Conservation (phyloP, 139 green algal species). For the Chlamydomonas sphaeroides region DNA sequence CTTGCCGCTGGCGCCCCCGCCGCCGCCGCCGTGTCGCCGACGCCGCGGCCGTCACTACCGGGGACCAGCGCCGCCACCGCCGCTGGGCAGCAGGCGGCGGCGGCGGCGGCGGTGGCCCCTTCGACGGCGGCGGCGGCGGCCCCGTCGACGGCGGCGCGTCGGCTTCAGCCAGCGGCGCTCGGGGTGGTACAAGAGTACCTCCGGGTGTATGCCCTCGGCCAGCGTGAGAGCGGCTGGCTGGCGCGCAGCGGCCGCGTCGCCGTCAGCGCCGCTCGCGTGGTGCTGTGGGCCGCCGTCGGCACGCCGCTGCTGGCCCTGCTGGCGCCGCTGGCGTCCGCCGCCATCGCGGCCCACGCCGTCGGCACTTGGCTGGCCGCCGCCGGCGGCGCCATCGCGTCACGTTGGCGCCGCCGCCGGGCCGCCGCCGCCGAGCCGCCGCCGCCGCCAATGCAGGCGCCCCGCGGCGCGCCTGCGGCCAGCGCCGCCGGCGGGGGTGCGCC, state of each 20-base stretch:
- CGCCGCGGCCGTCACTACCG: no score
- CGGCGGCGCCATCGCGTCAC: no score
- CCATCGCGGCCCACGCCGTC: neutral
- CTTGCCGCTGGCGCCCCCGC: no score
- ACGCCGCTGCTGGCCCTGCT: neutral
- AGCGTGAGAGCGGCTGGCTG: neutral
- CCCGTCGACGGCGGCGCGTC: no score
- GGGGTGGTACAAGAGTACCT: slow-evolving; percentile 16
- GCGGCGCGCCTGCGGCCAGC: no score
- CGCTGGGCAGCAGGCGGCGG: no score
- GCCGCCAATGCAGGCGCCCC: neutral
- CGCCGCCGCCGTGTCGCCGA: no score
- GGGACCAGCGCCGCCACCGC: no score
- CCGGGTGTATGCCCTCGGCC: neutral
- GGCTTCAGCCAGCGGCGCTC: slow-evolving; percentile 1
- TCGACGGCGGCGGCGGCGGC: no score
- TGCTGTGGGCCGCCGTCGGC: neutral
- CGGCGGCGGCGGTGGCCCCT: no score
- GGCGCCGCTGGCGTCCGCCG: neutral
- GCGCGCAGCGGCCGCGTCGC: neutral
- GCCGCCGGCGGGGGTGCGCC: no score
- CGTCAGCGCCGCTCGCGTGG: neutral
- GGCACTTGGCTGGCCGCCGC: neutral
- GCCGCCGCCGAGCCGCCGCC: neutral
- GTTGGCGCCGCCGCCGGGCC: no score